Percentiles rank a stretch among this genome's conserved stretches.
Conservation (phyloP, 1,139 yeast species). For the Taiozyma sp. region DNA sequence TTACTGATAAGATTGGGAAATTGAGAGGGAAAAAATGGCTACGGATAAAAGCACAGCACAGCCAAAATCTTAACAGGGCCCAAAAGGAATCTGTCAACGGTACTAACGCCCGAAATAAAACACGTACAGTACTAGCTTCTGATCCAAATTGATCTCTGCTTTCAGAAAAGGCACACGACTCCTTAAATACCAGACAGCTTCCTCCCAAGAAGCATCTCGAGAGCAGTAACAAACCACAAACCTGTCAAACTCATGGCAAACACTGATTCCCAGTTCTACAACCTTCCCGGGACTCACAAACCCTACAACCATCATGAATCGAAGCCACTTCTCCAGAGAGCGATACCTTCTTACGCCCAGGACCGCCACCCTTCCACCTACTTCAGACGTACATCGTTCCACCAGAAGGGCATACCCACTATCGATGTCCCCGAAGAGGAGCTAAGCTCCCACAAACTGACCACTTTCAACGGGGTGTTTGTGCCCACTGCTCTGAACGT, state of each 20-base stretch:
- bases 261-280: slow-evolving; percentile 22
- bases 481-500: slow-evolving; percentile 74
- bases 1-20: not conserved
- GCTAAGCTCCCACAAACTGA: slow-evolving; percentile 39
- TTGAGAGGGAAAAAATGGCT: not conserved
- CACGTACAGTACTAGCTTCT: not conserved
- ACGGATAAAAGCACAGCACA: not conserved
- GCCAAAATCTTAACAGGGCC: not conserved
- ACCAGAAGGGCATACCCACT: not conserved
- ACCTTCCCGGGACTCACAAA: slow-evolving; percentile 29
- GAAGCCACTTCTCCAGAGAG: slow-evolving; percentile 20
- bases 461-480: slow-evolving; percentile 75
- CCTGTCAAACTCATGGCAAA: not conserved
- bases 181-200: not conserved
- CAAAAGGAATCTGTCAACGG: not conserved
- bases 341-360: not conserved
- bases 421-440: not conserved
- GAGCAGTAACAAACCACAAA: not conserved
- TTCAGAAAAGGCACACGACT: not conserved
- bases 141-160: not conserved
- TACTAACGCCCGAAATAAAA: not conserved
- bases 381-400: slow-evolving; percentile 11
- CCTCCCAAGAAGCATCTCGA: not conserved
- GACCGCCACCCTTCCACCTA: slow-evolving; percentile 8
- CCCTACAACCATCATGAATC: slow-evolving; percentile 21